A percentile compares a stretch with the other conserved stretches of the same genome.
Conservation (phyloP, 2,329 filamentous ascomycete genomes). For the Ceratocystis alfenasii region DNA sequence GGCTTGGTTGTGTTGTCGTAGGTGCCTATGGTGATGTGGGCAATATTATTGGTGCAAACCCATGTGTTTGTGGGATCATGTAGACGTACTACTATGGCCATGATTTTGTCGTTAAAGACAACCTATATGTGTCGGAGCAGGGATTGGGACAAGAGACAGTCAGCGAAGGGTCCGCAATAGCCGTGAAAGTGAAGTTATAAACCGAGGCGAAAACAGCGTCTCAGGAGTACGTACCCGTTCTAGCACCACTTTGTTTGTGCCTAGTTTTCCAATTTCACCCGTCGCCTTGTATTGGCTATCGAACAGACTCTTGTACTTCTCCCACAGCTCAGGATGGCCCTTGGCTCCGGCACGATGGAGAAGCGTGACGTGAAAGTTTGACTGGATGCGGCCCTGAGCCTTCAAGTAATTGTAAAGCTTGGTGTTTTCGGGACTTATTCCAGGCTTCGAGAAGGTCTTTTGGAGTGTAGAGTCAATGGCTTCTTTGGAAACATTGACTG, state of each 20-base stretch:
- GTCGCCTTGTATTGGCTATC: constrained; percentile 31
- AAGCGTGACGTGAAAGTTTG: constrained; percentile 85
- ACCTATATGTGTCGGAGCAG: constrained; percentile 47
- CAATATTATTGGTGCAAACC: constrained; percentile 62
- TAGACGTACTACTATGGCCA: constrained; percentile 79
- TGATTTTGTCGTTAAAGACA: constrained; percentile 75
- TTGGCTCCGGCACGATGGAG: constrained; percentile 62
- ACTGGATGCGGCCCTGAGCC: constrained; percentile 61
- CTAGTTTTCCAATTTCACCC: constrained; percentile 37
- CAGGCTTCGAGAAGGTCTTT: constrained; percentile 50
- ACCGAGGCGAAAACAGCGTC: not conserved
- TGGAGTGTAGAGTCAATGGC: constrained; percentile 48
- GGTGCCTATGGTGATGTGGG: constrained; percentile 87
- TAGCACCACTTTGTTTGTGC: constrained; percentile 50
- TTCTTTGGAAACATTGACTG: constrained; percentile 36
- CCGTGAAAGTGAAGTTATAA: not conserved
- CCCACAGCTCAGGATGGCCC: constrained; percentile 60
- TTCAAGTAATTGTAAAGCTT: constrained; percentile 63
- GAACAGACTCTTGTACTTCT: constrained; percentile 54
- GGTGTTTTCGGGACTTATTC: constrained; percentile 31
- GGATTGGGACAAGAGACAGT: not conserved
- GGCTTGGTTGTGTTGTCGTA: constrained; percentile 65
- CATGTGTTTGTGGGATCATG: constrained; percentile 44
- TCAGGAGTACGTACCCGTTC: constrained; percentile 39
- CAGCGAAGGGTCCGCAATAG: constrained; percentile 4